These are phyloP conservation scores for Geum urbanum DNA, from an alignment of 306 rosid genomes.

Conservation along the genomic window DNA sequence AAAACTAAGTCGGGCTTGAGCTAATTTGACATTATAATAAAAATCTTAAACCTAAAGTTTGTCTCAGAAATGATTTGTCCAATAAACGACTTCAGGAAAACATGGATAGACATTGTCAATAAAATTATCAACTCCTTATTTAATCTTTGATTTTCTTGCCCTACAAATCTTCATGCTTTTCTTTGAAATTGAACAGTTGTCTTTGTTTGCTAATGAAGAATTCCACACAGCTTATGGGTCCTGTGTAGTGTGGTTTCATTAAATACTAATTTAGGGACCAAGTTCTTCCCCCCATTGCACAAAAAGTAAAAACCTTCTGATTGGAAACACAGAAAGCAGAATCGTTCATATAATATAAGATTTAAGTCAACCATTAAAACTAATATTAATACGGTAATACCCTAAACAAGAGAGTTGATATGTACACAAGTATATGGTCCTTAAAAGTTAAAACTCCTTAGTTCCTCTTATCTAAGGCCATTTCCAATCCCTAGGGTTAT, in stretches of 20 bases:
- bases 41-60: background rate
- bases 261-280: background rate
- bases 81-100: background rate
- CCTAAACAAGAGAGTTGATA: constrained; percentile 11
- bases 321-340: background rate
- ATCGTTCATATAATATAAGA: background rate
- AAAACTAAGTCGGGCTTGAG: too few species aligned
- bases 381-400: constrained; percentile 26
- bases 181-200: background rate
- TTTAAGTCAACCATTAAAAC: constrained; percentile 38
- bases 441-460: constrained; percentile 22
- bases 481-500: too few species aligned
- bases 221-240: background rate
- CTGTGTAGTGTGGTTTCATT: background rate
- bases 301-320: background rate
- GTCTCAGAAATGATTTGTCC: background rate
- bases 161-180: constrained; percentile 9
- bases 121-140: constrained; percentile 7
- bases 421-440: constrained; percentile 48
- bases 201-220: background rate
- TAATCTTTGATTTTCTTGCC: background rate
- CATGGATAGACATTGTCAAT: background rate
- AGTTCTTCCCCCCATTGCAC: constrained; percentile 12
- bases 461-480: constrained; percentile 22
- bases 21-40: background rate